Evolutionary conservation across 1,284 basidiomycete species (phyloP), one percentile per base, ranked within the genome.

Genomic region (Phylloporus sp.): DNA sequence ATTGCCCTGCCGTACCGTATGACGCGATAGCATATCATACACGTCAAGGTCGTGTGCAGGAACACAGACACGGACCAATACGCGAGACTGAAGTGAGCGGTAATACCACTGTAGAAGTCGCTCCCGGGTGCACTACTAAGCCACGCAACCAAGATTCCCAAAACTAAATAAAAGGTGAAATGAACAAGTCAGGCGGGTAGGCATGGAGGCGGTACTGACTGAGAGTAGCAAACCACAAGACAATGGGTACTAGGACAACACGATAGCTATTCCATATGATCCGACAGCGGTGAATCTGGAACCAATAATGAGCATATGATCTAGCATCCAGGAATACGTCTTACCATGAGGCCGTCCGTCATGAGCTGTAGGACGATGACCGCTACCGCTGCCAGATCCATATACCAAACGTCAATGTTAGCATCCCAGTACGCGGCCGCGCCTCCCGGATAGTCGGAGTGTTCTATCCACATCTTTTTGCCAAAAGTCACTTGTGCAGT

Each of bases 21-120:
- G 8, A 37, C 8, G 15, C 15, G 34, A 37, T 37, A 37, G 15
- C 34, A 37, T 15, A 37, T 15, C 34, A 37, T 37, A 15, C 34
- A 37, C 15, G 34, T 10, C 34, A 37, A 37, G 12, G 17, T 18
- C 39, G 39, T 40, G 20, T 40, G 39, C 44, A 57, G 44, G 20
- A 47, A 37, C 18, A 57, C 56, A 11, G 56, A 47, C 12, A 57
- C 31, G 6, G 56, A 39, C 47, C 47, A 58, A 40, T 58, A 58
- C 11, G 56, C 47, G 20, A 58, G 47, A 51, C 47, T 51, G 47
- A 58, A 28, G 28, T 12, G 34, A 17, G 7, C 2, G 28, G 28
- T 6, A 8, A 42, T 6, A 40, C 47, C 47, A 26, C 26, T 31
- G 34, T 31, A 26, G 37, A 37, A 50, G 47, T 39, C 15, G 6